These are phyloP conservation scores for Cucumis sativus DNA, from an alignment of 306 rosid genomes.

Conservation along the genomic window Cucumber_9930_V3 NC_026660.2:18567501-18568000, in stretches of 20 bases:
- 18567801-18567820: too few relatives aligned
- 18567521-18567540: conserved; percentile 47
- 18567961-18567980: conserved; percentile 11
- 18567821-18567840: too few relatives aligned
- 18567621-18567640: conserved; percentile 8
- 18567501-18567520: conserved; percentile 14
- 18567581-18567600: conserved; percentile 10
- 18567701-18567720: conserved; percentile 24
- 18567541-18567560: conserved; percentile 59
- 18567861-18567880: too few relatives aligned
- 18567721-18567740: not conserved
- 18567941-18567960: not conserved
- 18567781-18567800: too few relatives aligned
- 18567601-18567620: conserved; percentile 12
- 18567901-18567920: not conserved
- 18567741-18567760: too few relatives aligned
- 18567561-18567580: conserved; percentile 29
- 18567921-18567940: not conserved
- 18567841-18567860: too few relatives aligned
- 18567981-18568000: not conserved
- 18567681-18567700: conserved; percentile 32
- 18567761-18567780: too few relatives aligned
- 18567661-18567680: conserved; percentile 10
- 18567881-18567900: not conserved
- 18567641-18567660: conserved; percentile 9